phyloP scores from a whole-genome alignment of 306 rosid species.

The Quercus robur region DNA sequence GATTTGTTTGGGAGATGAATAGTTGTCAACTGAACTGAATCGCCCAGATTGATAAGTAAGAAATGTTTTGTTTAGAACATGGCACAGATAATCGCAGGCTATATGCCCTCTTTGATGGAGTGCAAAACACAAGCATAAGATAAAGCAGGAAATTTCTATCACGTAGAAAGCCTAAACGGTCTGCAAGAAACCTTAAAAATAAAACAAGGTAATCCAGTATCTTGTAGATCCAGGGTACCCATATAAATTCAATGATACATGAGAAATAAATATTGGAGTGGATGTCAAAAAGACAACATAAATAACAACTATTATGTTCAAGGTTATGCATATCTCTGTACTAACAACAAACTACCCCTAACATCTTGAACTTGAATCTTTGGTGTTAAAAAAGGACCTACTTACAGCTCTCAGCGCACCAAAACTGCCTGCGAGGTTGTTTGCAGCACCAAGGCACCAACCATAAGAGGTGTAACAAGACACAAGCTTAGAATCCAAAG shows the following conservation, averaged over 20 bases:
- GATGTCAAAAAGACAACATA: neutral
- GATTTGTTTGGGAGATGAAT: too few relatives aligned
- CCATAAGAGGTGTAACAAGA: neutral
- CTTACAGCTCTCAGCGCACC: conserved; percentile 35
- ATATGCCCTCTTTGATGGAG: too few relatives aligned
- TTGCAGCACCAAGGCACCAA: conserved; percentile 13
- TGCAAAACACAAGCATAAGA: too few relatives aligned
- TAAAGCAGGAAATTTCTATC: neutral
- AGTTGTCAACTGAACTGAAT: too few relatives aligned
- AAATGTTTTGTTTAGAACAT: too few relatives aligned
- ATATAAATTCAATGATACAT: conserved; percentile 7
- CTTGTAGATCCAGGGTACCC: neutral
- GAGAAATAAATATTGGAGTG: neutral
- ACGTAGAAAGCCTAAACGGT: neutral
- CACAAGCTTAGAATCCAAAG: conserved; percentile 62
- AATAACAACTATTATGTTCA: neutral
- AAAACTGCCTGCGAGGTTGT: conserved; percentile 26
- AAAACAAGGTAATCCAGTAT: neutral
- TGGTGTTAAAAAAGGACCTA: conserved; percentile 38
- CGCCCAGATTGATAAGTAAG: too few relatives aligned
- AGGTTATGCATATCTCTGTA: conserved; percentile 10
- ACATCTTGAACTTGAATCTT: conserved; percentile 22
- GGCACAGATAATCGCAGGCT: too few relatives aligned
- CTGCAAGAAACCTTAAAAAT: neutral
- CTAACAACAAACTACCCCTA: conserved; percentile 32